These are phyloP conservation scores for Plasmopara viticola DNA, from an alignment of 352 stramenopile species.

Conservation along the genomic window DNA sequence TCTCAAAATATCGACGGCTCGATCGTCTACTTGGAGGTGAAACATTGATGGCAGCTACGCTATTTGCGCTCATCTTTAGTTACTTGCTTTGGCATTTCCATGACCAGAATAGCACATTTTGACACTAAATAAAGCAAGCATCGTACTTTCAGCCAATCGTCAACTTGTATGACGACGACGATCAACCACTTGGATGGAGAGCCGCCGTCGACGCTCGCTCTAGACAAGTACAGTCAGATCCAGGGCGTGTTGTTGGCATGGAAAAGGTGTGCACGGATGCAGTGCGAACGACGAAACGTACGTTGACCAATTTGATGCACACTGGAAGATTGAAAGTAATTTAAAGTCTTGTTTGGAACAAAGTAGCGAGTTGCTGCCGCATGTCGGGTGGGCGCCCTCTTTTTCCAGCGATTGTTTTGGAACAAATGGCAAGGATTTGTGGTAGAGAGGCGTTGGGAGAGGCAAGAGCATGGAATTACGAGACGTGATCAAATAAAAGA, in stretches of 20 bases:
- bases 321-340: neutral
- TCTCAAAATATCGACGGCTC: too few species aligned
- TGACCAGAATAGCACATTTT: too few species aligned
- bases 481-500: conserved; percentile 1
- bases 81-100: too few species aligned
- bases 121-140: too few species aligned
- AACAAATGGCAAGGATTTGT: conserved; percentile 25
- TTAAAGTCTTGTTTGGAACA: neutral
- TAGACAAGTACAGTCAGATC: neutral
- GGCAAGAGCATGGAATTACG: neutral
- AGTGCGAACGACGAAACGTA: conserved; percentile 3
- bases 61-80: too few species aligned
- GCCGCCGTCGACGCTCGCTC: conserved; percentile 1
- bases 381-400: conserved; percentile 36
- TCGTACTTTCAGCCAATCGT: conserved; percentile 11
- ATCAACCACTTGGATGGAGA: neutral
- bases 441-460: conserved; percentile 1
- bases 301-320: neutral
- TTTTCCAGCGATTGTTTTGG: conserved; percentile 37
- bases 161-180: neutral
- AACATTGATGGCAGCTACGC: too few species aligned
- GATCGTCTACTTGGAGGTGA: too few species aligned
- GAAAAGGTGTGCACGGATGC: conserved; percentile 17
- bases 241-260: conserved; percentile 23
- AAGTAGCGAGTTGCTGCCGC: conserved; percentile 32